phyloP scores from a whole-genome alignment of 345 rosid genomes.

The Moricandia arvensis region DNA sequence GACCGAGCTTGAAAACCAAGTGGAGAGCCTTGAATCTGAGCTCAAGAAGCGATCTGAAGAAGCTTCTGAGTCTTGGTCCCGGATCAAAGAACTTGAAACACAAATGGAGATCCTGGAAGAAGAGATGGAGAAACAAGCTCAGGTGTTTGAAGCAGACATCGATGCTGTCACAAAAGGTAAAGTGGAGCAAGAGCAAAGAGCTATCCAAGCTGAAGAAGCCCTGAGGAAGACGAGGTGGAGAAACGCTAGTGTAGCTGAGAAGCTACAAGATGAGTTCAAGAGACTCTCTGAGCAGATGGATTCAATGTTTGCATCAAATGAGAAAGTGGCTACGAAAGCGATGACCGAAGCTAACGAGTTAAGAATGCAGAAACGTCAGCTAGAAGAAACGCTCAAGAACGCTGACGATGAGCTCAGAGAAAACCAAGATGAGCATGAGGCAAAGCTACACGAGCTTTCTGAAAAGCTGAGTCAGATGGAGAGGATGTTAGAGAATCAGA shows the following conservation, averaged over 20 bases:
- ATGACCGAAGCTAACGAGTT: conserved; percentile 68
- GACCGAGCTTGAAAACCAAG: conserved; percentile 52
- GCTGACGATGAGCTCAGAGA: conserved; percentile 54
- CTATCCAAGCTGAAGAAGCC: conserved; percentile 79
- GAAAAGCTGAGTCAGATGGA: conserved; percentile 47
- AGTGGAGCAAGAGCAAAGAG: conserved; percentile 82
- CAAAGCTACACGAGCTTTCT: conserved; percentile 50
- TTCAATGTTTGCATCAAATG: conserved; percentile 72
- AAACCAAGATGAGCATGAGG: conserved; percentile 49
- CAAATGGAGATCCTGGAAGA: conserved; percentile 59
- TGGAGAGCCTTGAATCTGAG: conserved; percentile 52
- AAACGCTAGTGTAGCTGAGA: conserved; percentile 72
- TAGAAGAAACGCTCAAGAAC: conserved; percentile 61
- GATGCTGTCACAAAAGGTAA: conserved; percentile 54
- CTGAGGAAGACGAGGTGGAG: conserved; percentile 64
- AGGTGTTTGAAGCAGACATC: conserved; percentile 60
- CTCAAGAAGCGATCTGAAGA: conserved; percentile 44
- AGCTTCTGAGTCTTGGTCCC: conserved; percentile 38
- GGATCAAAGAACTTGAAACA: conserved; percentile 52
- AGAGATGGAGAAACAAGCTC: conserved; percentile 62
- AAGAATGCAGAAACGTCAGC: conserved; percentile 52
- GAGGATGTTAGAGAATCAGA: conserved; percentile 45
- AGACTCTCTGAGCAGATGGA: conserved; percentile 76
- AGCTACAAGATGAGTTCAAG: conserved; percentile 77
- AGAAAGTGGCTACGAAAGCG: conserved; percentile 77